Conservation (phyloP, 768 basidiomycete species). For the Lentinula sp. region DNA sequence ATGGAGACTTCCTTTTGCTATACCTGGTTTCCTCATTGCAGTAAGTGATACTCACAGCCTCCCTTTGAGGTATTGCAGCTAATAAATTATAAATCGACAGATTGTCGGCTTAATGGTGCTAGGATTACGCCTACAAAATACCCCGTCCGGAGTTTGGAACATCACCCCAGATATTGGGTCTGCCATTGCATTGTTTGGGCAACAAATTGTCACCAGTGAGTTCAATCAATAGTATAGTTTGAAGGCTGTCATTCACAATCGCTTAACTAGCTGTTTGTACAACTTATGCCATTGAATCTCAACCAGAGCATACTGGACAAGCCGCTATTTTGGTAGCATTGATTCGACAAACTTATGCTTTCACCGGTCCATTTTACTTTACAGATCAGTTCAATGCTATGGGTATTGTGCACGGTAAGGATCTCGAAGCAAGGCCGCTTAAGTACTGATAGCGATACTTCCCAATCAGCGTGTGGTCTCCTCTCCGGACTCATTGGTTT, state of each 20-base stretch:
- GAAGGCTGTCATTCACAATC: neutral
- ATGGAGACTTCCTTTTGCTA: conserved; percentile 1
- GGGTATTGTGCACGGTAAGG: neutral
- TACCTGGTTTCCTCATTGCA: conserved; percentile 1
- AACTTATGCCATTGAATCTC: conserved; percentile 5
- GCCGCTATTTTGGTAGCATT: neutral
- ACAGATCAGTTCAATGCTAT: neutral
- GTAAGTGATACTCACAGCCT: neutral
- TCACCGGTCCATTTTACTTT: conserved; percentile 4
- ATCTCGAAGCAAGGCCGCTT: too few relatives aligned
- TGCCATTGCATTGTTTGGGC: neutral
- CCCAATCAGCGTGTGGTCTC: neutral
- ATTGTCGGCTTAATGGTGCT: neutral
- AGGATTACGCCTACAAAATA: neutral
- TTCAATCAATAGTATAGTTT: neutral
- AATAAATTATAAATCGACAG: neutral
- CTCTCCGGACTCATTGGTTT: neutral
- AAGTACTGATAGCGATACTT: too few relatives aligned
- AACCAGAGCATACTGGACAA: neutral
- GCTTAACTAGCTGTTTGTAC: neutral
- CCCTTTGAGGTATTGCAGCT: too few relatives aligned
- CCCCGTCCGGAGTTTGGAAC: neutral
- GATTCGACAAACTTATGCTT: conserved; percentile 2
- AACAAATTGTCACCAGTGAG: conserved; percentile 5
- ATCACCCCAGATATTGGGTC: conserved; percentile 3